Base-by-base conservation (phyloP, 2,329 filamentous ascomycete genomes). In the Fonsecaea erecta region DNA sequence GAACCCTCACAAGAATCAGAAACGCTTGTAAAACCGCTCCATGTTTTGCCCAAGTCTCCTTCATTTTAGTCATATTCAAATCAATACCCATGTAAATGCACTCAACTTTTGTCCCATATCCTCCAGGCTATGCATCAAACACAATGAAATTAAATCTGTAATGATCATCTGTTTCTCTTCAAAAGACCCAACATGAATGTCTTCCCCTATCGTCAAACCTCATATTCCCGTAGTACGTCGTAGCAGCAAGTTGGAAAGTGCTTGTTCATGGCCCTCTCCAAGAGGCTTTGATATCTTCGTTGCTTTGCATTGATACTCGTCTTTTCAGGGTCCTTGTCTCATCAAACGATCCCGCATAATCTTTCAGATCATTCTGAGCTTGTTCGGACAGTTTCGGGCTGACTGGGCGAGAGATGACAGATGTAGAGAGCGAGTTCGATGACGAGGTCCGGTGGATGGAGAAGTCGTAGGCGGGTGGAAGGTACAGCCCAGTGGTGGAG, bases 321-420 rank as follows among this genome's bases (percentile, higher is more conserved):
- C 79, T 75, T 66, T 77, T 79, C 65, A 80, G 74, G 65, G 81
- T 78, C 46, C 91, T 85, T 64, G 90, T 88, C 71, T 93, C 90
- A 78, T 97, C 93, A 76, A 97, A 97, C 1, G 90, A 92, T 75
- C 90, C 91, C 71, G 91, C 91, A 78, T 97, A 97, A 71, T 90
- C 89, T 75, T 89, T 88, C 37, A 97, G 85, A 76, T 96, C 92
- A 77, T 86, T 88, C 73, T 87, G 88, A 30, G 91, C 89, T 77
- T 90, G 90, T 70, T 91, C 88, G 2, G 92, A 93, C 69, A 96
- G 82, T 24, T 77, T 77, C 96, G 72, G 90, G 90, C 76, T 93
- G 89, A 26, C 92, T 95, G 72, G 90, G 73, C 26, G 77, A 75
- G 32, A 80, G 70, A 28, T 72, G 71, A 52, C 70, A 73, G 71